Evolutionary conservation across 306 rosid species (phyloP), one percentile per base, ranked within the genome.

Genomic region (Echinosophora koreensis): DNA sequence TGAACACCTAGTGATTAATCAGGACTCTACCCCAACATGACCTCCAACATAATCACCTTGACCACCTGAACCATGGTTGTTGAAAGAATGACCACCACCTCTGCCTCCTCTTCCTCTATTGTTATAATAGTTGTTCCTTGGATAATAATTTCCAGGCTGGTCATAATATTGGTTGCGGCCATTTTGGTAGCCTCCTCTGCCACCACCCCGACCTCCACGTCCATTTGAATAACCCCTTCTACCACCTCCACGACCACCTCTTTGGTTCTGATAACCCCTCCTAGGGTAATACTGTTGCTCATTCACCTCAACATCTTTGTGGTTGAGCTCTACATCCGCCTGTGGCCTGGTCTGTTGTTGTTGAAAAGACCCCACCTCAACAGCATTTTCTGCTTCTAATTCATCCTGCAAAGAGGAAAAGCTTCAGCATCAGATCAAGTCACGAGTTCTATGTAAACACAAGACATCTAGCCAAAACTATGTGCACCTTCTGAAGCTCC

Each of bases 181-280:
- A 81, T 86, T 89, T 80, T 86, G 90, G 84, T 78, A 96, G 80
- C 90, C 73, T 34, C 90, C 97, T 16, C 89, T 75, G 56, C 91
- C 81, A 4, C 90, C 87, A 37, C 91, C 86, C 4, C 98, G 89
- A 34, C 95, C 88, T 52, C 97, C 97, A 57, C 97, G 99, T 0
- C 92, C 96, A 60, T 88, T 95, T 30, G 91, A 60, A 71, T 84
- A 89, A 66, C 93, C 98, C 71, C 98, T 84, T 10, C 97, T 88
- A 54, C 92, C 93, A 65, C 93, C 98, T 38, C 69, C 71, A 2
- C 95, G 94, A 5, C 91, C 93, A n/a, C 97, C 97, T 85, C 96
- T 89, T 79, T 84, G 99, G 86, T 87, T 92, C 81, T 75, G 92
- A 71, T 89, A 89, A 63, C 83, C 78, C 73, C 97, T 87, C 70